A percentile compares a stretch with the other conserved stretches of the same genome.
Conservation (phyloP, 257 asterid genomes). For the Salvia splendens region DNA sequence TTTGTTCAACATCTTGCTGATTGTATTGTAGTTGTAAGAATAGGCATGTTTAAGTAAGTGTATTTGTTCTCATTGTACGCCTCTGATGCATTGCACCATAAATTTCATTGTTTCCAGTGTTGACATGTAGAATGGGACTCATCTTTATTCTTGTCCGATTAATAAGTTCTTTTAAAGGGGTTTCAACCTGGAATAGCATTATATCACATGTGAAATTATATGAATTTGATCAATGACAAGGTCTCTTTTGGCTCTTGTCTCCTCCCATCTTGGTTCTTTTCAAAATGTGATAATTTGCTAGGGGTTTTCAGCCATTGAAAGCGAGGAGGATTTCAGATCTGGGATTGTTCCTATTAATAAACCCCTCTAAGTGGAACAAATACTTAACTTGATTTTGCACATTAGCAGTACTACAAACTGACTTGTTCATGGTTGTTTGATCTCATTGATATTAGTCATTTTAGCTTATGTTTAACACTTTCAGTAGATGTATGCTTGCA, state of each 20-base stretch:
- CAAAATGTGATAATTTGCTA: slow-evolving; percentile 8
- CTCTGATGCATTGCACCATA: slow-evolving; percentile 3
- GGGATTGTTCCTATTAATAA: no score
- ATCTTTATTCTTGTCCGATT: no score
- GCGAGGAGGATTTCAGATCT: neutral
- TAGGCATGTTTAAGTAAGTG: slow-evolving; percentile 10
- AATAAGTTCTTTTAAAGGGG: neutral
- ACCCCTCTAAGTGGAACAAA: no score
- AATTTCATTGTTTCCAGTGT: no score
- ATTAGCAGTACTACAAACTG: no score
- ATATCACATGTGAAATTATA: slow-evolving; percentile 11
- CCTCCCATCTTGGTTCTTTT: neutral
- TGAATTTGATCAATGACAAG: slow-evolving; percentile 7
- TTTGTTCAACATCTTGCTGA: slow-evolving; percentile 17
- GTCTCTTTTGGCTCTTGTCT: slow-evolving; percentile 9
- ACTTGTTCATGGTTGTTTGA: no score
- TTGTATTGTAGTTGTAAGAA: neutral
- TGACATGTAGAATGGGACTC: no score
- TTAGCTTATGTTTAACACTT: no score
- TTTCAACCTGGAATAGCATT: slow-evolving; percentile 14
- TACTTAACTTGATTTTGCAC: no score
- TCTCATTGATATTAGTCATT: no score
- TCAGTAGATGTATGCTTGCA: no score
- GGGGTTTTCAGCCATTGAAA: slow-evolving; percentile 16
- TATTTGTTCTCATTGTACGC: neutral